Conservation (phyloP, 176 grass and related monocot genomes). For the Carex pumila region DNA sequence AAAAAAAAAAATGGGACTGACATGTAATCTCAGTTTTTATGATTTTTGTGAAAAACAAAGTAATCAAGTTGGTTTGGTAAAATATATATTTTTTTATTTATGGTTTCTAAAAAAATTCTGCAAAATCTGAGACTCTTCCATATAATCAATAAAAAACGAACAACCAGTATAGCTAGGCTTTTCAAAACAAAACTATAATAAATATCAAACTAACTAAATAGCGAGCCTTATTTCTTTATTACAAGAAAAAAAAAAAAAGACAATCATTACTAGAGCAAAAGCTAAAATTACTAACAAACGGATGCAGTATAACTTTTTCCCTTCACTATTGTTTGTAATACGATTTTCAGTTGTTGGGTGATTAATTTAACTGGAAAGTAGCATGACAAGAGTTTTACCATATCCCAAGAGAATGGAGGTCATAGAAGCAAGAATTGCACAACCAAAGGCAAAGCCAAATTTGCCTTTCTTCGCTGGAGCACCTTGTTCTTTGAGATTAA, state of each 20-base stretch:
- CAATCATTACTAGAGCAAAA: too few relatives aligned
- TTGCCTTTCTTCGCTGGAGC: constrained; percentile 32
- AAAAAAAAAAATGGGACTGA: too few relatives aligned
- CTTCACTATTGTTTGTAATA: neutral
- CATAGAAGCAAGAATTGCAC: constrained; percentile 82
- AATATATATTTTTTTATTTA: too few relatives aligned
- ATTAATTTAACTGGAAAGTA: neutral
- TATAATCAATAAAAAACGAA: too few relatives aligned
- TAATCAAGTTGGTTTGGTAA: too few relatives aligned
- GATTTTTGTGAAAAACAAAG: too few relatives aligned
- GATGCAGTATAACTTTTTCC: neutral
- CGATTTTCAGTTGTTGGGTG: neutral
- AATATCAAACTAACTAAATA: neutral
- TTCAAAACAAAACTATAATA: neutral
- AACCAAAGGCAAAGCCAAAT: constrained; percentile 48
- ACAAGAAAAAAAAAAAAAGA: too few relatives aligned
- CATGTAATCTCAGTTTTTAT: too few relatives aligned
- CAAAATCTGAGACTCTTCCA: neutral
- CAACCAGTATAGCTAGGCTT: neutral
- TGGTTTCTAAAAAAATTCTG: too few relatives aligned
- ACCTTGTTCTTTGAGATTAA: constrained; percentile 25
- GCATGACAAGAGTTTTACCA: constrained; percentile 21
- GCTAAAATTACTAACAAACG: too few relatives aligned
- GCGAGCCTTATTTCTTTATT: too few relatives aligned
- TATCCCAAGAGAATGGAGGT: constrained; percentile 84